Evolutionary conservation across 2,329 filamentous ascomycete genomes (phyloP).

Genomic region (Verticillium alfalfae): DNA sequence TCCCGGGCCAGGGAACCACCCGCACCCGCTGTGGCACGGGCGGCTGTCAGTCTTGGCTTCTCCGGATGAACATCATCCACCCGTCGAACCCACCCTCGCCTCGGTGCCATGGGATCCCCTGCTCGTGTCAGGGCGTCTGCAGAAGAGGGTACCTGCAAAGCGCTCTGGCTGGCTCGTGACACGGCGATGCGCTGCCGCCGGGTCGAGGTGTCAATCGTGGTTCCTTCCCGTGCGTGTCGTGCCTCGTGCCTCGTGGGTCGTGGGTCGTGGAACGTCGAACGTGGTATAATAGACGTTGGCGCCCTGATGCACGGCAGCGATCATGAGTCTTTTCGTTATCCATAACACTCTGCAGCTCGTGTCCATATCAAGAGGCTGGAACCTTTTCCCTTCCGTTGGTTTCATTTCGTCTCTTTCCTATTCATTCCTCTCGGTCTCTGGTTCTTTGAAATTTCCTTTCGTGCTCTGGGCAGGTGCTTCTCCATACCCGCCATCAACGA

Average conservation of each 20-base stretch:
- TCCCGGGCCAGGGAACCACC: not conserved
- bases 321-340: not conserved
- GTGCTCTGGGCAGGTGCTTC: not conserved
- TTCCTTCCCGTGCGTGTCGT: not conserved
- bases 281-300: conserved; percentile 8
- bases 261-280: not conserved
- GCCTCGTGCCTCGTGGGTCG: conserved; percentile 1
- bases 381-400: conserved; percentile 10
- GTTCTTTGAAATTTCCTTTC: conserved; percentile 3
- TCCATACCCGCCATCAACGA: not conserved
- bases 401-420: conserved; percentile 9
- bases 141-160: not conserved
- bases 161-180: conserved; percentile 5
- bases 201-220: not conserved
- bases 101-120: not conserved
- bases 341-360: conserved; percentile 1
- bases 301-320: conserved; percentile 1
- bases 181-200: conserved; percentile 2
- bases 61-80: not conserved
- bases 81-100: not conserved
- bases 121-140: not conserved
- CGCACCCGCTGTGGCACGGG: not conserved
- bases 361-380: conserved; percentile 3
- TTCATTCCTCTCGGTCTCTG: conserved; percentile 7
- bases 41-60: not conserved